phyloP scores from a whole-genome alignment of 768 basidiomycete species.

The Rhizopogon vulgaris region DNA sequence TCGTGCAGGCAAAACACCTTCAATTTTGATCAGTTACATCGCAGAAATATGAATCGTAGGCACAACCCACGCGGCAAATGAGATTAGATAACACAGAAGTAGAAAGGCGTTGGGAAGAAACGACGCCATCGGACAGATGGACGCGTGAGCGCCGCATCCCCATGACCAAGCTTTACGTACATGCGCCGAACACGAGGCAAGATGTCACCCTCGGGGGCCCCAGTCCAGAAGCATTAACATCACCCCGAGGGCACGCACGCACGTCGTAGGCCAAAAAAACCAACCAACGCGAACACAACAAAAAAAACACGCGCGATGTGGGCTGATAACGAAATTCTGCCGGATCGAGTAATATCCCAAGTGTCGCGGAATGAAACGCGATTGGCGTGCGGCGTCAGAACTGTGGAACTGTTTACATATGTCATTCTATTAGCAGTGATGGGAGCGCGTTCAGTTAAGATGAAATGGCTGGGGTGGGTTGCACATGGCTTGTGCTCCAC shows the following conservation, averaged over 20 bases:
- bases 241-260: not conserved
- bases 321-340: not conserved
- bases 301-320: not conserved
- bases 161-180: not conserved
- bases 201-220: not conserved
- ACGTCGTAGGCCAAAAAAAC: not conserved
- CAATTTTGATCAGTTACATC: no score
- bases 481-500: not conserved
- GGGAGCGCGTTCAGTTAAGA: not conserved
- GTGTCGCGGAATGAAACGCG: not conserved
- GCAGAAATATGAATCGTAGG: not conserved
- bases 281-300: not conserved
- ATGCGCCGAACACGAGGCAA: conserved; percentile 3
- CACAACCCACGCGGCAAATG: no score
- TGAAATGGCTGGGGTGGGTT: not conserved
- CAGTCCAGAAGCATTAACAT: not conserved
- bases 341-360: not conserved
- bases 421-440: not conserved
- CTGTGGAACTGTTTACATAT: not conserved
- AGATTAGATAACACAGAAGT: conserved; percentile 1
- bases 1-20: not conserved
- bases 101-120: not conserved
- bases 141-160: not conserved
- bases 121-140: not conserved
- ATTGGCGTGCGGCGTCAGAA: not conserved